Percentiles rank a stretch among this genome's conserved stretches.
These are phyloP conservation scores for Ambrosiella beaveri DNA, from an alignment of 2,329 filamentous ascomycete genomes.

Conservation along the genomic window DNA sequence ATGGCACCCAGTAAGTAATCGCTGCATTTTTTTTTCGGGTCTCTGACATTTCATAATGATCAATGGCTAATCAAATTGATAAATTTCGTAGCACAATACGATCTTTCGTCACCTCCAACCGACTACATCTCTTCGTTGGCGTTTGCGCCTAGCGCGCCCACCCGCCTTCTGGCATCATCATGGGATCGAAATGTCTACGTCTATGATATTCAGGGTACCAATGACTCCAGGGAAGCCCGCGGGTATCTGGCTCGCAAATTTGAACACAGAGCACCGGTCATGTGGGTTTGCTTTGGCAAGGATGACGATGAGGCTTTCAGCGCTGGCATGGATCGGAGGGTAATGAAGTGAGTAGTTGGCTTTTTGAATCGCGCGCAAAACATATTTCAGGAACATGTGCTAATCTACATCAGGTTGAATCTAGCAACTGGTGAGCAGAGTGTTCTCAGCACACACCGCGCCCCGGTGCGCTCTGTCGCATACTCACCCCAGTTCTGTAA, in stretches of 20 bases:
- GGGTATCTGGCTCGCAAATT: constrained; percentile 54
- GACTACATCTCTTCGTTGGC: constrained; percentile 77
- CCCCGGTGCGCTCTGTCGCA: constrained; percentile 66
- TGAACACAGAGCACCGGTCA: constrained; percentile 67
- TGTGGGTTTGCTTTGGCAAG: constrained; percentile 81
- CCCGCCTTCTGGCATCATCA: constrained; percentile 70
- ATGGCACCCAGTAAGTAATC: constrained; percentile 13
- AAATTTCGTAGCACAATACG: constrained; percentile 52
- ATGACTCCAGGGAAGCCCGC: constrained; percentile 32
- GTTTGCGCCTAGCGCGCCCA: constrained; percentile 64
- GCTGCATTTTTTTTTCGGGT: neutral
- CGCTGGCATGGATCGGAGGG: constrained; percentile 72
- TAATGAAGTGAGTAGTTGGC: constrained; percentile 42
- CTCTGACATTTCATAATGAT: neutral
- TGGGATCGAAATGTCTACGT: constrained; percentile 89
- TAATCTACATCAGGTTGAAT: constrained; percentile 34
- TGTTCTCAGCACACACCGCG: constrained; percentile 59
- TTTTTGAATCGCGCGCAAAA: no score
- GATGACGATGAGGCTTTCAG: constrained; percentile 72
- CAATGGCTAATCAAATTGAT: neutral
- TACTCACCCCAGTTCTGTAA: constrained; percentile 58
- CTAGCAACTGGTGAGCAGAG: constrained; percentile 55
- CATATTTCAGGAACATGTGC: no score
- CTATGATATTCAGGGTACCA: constrained; percentile 46
- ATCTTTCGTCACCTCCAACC: constrained; percentile 62